Conservation (phyloP, 2,329 filamentous ascomycete species). For the Beauveria medogensis region DNA sequence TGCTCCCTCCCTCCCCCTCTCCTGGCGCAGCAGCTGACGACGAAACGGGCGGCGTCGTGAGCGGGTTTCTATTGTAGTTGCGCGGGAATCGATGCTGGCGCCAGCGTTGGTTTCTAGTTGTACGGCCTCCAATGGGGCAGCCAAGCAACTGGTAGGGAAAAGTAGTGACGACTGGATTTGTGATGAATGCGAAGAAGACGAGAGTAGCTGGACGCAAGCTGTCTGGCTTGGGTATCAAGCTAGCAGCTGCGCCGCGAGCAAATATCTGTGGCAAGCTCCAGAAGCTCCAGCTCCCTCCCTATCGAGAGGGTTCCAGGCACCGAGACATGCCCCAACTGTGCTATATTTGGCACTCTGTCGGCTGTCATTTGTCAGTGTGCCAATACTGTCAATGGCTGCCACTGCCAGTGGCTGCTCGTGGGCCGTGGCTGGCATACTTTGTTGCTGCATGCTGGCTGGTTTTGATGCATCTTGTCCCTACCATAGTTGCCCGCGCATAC, state of each 20-base stretch:
- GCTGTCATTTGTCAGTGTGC: too few species aligned
- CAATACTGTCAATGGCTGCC: too few species aligned
- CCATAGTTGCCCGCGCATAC: too few species aligned
- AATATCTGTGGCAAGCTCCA: neutral
- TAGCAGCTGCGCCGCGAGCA: neutral
- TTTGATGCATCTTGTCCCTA: too few species aligned
- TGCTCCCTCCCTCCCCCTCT: neutral
- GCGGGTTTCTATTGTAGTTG: neutral
- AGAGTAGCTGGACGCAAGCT: neutral
- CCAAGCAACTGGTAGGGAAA: neutral
- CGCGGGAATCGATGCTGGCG: too few species aligned
- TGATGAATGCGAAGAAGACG: neutral
- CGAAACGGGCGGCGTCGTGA: neutral
- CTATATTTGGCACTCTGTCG: neutral
- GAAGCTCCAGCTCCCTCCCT: neutral
- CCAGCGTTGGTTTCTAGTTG: neutral
- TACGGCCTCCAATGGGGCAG: conserved; percentile 2
- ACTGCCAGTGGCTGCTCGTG: too few species aligned
- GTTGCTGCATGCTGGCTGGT: too few species aligned
- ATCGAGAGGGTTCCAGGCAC: neutral
- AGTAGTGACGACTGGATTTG: neutral
- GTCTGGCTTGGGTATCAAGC: neutral
- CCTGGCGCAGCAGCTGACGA: conserved; percentile 5
- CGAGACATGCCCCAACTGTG: neutral
- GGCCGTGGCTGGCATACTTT: too few species aligned